These are phyloP conservation scores for Saccharomycopsis malanga DNA, from an alignment of 805 yeast genomes.

Conservation along the genomic window DNA sequence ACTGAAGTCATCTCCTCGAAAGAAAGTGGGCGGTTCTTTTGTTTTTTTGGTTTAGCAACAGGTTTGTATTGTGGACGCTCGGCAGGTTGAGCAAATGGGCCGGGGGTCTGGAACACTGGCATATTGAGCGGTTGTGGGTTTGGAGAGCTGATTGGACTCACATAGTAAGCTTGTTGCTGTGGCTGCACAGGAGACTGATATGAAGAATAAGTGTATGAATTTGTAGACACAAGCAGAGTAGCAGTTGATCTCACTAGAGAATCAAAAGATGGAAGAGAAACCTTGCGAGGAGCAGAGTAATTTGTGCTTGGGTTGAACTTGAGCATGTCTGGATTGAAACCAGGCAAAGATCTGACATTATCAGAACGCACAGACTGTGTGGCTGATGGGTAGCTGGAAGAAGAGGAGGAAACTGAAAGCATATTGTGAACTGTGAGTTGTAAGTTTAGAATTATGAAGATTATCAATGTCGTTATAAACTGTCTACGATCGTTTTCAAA, in stretches of 20 bases:
- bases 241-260: not conserved
- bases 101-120: not conserved
- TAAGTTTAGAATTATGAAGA: too few relatives aligned
- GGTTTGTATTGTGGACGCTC: not conserved
- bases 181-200: not conserved
- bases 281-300: not conserved
- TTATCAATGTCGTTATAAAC: too few relatives aligned
- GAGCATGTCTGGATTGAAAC: conserved; percentile 8
- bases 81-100: not conserved
- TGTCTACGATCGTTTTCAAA: too few relatives aligned
- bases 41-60: not conserved
- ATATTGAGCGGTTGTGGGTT: not conserved
- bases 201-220: not conserved
- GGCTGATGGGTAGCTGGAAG: too few relatives aligned
- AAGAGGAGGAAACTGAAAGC: too few relatives aligned
- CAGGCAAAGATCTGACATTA: conserved; percentile 1
- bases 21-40: not conserved
- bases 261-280: conserved; percentile 10
- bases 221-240: not conserved
- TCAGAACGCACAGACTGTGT: not conserved
- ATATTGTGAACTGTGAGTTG: too few relatives aligned
- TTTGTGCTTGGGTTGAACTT: not conserved
- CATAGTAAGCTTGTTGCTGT: too few relatives aligned
- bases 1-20: conserved; percentile 16
- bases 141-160: not conserved